Evolutionary conservation across 306 rosid species (phyloP), one percentile per base, ranked within the genome.

Genomic region (Benincasa hispida): DNA sequence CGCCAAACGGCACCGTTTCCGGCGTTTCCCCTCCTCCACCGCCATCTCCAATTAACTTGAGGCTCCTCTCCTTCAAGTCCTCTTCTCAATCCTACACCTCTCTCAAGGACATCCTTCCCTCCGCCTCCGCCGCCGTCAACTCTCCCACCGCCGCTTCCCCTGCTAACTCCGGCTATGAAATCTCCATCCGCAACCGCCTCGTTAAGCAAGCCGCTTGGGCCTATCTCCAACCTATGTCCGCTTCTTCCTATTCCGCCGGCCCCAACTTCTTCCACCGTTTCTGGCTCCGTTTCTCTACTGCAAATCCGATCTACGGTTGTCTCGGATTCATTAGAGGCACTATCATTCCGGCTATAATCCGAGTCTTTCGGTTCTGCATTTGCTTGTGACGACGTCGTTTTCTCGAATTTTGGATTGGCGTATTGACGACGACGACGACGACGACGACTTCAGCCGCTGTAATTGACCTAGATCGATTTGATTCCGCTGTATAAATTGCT

Each of bases 121-220:
- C 83, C 50, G 27, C 72, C 32, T 17, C 55, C 2, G 41, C 57
- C 37, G 47, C 73, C 77, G 69, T 65, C 47, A 14, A 48, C 51
- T 60, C 80, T 5, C 76, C 82, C 35, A 51, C 88, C 13, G 35
- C 79, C 47, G 48, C 76, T 41, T 54, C 82, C 41, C 73, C 76
- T 55, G 21, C 76, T 13, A 54, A 30, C 57, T 79, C 86, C 76
- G 80, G 83, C 78, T 80, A 77, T 83, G 87, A 91, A 81, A 89
- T 94, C 82, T 81, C 87, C 17, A 85, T 85, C 82, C 87, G 87
- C 35, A 85, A 85, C 79, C 91, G 87, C 61, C 96, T 94, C 10
- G 97, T 92, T 1, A 90, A 94, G 85, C 99, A 92, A 58, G 97
- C 97, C n/a, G 97, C 99, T 18, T 89, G 97, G 97, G 97, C 96